Base-by-base conservation (phyloP, 2,329 filamentous ascomycete species). In the Pseudocercospora cruenta region DNA sequence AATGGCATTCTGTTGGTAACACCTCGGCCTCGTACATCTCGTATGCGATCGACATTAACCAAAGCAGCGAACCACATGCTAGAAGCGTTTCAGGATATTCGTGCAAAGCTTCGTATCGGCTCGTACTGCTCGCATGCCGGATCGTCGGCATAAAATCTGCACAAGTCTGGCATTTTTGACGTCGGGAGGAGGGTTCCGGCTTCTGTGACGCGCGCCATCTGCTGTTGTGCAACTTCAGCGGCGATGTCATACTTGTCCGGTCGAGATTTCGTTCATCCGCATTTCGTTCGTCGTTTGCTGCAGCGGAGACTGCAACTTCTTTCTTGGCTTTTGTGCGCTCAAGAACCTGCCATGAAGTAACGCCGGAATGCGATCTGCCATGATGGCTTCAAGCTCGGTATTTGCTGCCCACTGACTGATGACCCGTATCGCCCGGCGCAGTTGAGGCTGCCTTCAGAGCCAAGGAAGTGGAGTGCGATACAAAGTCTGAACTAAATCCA, bases 21-120 rank as follows among this genome's bases (percentile, higher is more conserved):
- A n/a, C 21, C 24, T 26, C 10, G 19, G 43, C 53, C 31, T 66
- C 64, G 64, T 62, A 66, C 24, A 49, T 62, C 64, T 66, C 64
- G 64, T 66, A 66, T 49, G 28, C 3, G 59, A 62, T 62, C 54
- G 60, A 53, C 60, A 14, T 0, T 12, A 14, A 2, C 47, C 47
- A 26, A 51, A 26, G 21, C 47, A 22, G 47, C 47, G 12, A 12
- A 22, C 7, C 12, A 12, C 47, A 61, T 51, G 9, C 55, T 51
- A 51, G 24, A 51, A 51, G 9, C 21, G 47, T 31, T 55, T 31
- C 51, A 31, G 12, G 24, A 55, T 31, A 26, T 31, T 31, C 51
- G 16, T n/a, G 51, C 51, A 55, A n/a, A 28, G 19, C 51, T 55
- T 55, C 51, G 51, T 26, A 19, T 33, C 9, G 21, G 51, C 26